These are phyloP conservation scores for Sporothrix schenckii DNA, from an alignment of 2,329 filamentous ascomycete genomes.

Conservation along the genomic window DNA sequence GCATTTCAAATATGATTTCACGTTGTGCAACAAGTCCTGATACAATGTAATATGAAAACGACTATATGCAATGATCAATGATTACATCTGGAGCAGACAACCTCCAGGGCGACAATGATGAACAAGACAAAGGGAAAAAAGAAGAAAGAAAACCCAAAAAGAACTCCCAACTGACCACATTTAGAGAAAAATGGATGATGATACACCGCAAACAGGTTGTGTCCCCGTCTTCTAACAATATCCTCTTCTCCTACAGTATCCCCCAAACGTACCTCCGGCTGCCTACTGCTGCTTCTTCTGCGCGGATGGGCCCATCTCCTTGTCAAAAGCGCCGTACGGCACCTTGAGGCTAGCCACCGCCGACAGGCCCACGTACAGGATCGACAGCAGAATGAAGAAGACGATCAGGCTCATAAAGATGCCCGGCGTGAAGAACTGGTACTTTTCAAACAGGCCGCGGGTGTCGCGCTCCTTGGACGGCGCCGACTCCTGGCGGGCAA, in stretches of 20 bases:
- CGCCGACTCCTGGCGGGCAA: slow-evolving; percentile 36
- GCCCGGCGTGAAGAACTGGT: slow-evolving; percentile 89
- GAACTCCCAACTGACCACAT: slow-evolving; percentile 23
- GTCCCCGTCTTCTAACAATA: slow-evolving; percentile 2
- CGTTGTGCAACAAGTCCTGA: neutral
- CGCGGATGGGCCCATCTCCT: slow-evolving; percentile 86
- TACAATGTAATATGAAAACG: slow-evolving; percentile 15
- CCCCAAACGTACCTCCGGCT: neutral
- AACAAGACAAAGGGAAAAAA: neutral
- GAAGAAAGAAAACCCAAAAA: slow-evolving; percentile 6
- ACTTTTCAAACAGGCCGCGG: slow-evolving; percentile 78
- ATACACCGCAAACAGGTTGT: slow-evolving; percentile 14
- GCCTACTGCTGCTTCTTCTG: slow-evolving; percentile 74
- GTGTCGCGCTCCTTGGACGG: slow-evolving; percentile 49
- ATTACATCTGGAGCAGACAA: slow-evolving; percentile 18
- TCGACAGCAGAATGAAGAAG: slow-evolving; percentile 70
- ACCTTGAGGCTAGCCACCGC: slow-evolving; percentile 82
- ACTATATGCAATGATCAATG: slow-evolving; percentile 29
- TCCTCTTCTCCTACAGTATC: neutral
- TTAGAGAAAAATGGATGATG: slow-evolving; percentile 20
- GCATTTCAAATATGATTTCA: neutral
- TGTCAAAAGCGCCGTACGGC: slow-evolving; percentile 92
- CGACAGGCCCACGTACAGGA: slow-evolving; percentile 76
- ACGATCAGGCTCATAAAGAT: slow-evolving; percentile 85
- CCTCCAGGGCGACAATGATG: neutral